Base-by-base conservation (phyloP, 176 grass and related monocot species). In the Neostapfia colusana region DNA sequence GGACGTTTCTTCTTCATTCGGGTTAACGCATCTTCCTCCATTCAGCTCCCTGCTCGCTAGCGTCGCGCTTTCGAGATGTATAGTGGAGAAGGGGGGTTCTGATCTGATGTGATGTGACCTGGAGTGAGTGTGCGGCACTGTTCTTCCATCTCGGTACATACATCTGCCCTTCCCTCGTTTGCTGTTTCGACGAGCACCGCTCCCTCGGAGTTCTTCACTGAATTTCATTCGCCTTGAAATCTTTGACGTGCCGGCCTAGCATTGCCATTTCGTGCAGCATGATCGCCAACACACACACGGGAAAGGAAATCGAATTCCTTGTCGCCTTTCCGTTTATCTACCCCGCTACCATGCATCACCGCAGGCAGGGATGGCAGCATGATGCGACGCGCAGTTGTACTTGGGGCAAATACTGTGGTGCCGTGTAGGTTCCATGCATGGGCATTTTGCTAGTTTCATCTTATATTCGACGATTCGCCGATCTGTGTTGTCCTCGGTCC, bases 371-470 rank as follows among this genome's bases (percentile, higher is more conserved):
- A n/a, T 24, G 58, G 48, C 43, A 27, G 61, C 57, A 42, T 27
- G 79, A 81, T 27, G 64, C 69, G 84, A 86, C 34, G 65, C 70
- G 76, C 67, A 66, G 49, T 69, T 10, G 54, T 31, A 6, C 49
- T 9, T 21, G 10, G n/a, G 46, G 13, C 12, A 1, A 45, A 45
- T 13, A 45, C 43, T n/a, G n/a, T 45, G 46, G 46, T 18, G 46
- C 46, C 17, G n/a, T n/a, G 16, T 45, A 50, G 16, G 15, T 50
- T 50, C 15, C 24, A 16, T 37, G 26, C 36, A n/a, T 12, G 28
- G 18, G 8, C 5, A 25, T 3, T 39, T 39, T 39, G 38, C 38
- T 39, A 39, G 38, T 39, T 39, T 39, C 5, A 39, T 39, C 38
- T 3, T 39, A n/a, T n/a, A n/a, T n/a, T n/a, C n/a, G n/a, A n/a